phyloP scores from a whole-genome alignment of 1,139 yeast species.

The Arxiozyma slooffiae region DNA sequence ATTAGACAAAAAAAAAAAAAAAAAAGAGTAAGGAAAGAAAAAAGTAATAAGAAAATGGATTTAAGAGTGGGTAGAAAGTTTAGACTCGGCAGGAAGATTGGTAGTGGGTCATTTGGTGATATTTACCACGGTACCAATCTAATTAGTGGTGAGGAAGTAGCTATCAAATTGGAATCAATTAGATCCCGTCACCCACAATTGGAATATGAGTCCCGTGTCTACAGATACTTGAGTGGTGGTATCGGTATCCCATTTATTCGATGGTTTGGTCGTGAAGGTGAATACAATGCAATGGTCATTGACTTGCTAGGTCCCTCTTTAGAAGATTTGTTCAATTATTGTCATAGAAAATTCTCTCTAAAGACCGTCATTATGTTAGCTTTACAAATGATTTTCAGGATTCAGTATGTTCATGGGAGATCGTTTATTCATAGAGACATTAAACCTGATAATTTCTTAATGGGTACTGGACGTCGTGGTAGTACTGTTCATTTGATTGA shows the following conservation, averaged over 20 bases:
- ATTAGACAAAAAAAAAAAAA: constrained; percentile 20
- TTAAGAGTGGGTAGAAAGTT: constrained; percentile 92
- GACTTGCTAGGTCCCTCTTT: constrained; percentile 91
- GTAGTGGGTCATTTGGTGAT: constrained; percentile 96
- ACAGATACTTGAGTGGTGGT: constrained; percentile 90
- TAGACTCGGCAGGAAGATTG: constrained; percentile 92
- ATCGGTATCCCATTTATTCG: constrained; percentile 95
- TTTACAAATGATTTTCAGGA: constrained; percentile 87
- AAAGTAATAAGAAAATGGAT: no score
- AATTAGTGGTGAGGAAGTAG: constrained; percentile 94
- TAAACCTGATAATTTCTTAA: constrained; percentile 66
- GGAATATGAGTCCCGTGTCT: constrained; percentile 92
- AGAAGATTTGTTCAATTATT: constrained; percentile 91
- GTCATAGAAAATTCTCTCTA: constrained; percentile 86
- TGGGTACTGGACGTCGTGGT: constrained; percentile 83
- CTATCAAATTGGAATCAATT: constrained; percentile 84
- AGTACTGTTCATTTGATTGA: constrained; percentile 94
- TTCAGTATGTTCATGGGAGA: constrained; percentile 91
- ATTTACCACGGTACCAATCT: constrained; percentile 88
- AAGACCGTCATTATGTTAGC: constrained; percentile 90
- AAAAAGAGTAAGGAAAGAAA: no score
- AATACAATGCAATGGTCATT: constrained; percentile 93
- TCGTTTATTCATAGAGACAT: constrained; percentile 81
- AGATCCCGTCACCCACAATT: constrained; percentile 93
- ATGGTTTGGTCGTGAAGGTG: constrained; percentile 96